Evolutionary conservation across 148 eudicot genomes (phyloP), one percentile per base, ranked within the genome.

Genomic region (Gaultheria prostrata): DNA sequence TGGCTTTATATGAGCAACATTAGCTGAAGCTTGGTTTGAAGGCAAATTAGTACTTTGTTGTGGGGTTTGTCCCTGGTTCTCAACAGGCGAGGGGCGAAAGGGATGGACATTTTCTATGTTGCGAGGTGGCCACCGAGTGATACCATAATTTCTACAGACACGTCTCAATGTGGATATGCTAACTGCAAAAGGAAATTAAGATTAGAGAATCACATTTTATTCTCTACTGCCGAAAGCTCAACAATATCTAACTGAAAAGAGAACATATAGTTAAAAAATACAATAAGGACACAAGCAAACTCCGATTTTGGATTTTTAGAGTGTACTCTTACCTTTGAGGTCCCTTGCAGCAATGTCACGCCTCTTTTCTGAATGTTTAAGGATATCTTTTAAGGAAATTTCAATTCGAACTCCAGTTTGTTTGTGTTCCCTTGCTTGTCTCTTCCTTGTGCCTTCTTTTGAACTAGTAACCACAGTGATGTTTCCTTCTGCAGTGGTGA

Each of bases 281-380:
- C 26, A 59, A 59, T 59, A 9, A 0, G 26, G 10, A 21, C 8
- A 59, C 39, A 35, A 35, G 39, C 39, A 35, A 35, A 35, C 39
- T 35, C 4, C 9, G 8, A 57, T 57, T 1, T 57, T 20, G n/a
- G 8, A 59, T 8, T 59, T n/a, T 0, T 26, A 10, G 11, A n/a
- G 67, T n/a, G 67, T 59, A n/a, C 67, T n/a, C 67, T n/a, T 65
- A 65, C 71, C 71, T 24, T 65, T 26, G 33, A 65, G 71, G 11
- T 65, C 5, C 30, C 1, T 12, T 11, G 33, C 71, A 65, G 71
- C 71, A 26, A 2, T 14, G 0, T 10, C 0, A 10, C 70, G 70
- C 15, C 3, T 63, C 71, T 26, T 65, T 1, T 59, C 8, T 12
- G 67, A 21, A 21, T 11, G 8, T 59, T 59, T n/a, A 1, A 8